phyloP scores from a whole-genome alignment of 805 yeast genomes.

The Kuraishia hungarica region DNA sequence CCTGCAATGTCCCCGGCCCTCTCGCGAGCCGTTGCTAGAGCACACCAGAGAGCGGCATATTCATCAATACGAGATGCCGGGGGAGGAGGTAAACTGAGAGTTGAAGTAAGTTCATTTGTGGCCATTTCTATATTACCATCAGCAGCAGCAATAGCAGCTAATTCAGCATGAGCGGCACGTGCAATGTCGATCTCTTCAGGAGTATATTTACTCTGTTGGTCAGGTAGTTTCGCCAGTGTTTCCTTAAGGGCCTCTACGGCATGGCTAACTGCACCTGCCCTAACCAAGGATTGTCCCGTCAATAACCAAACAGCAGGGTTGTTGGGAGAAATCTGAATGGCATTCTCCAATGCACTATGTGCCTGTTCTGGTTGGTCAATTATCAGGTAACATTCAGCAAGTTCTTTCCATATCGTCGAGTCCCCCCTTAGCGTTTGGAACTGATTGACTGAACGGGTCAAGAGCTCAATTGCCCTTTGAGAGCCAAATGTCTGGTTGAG shows the following conservation, averaged over 20 bases:
- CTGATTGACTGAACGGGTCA: slow-evolving; percentile 28
- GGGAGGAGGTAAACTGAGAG: slow-evolving; percentile 42
- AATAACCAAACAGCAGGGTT: slow-evolving; percentile 41
- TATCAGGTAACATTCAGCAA: slow-evolving; percentile 41
- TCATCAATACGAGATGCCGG: slow-evolving; percentile 34
- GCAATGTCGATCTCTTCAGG: slow-evolving; percentile 35
- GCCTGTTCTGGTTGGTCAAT: slow-evolving; percentile 43
- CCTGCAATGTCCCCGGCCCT: slow-evolving; percentile 39
- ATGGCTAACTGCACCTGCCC: slow-evolving; percentile 32
- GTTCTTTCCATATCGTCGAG: slow-evolving; percentile 34
- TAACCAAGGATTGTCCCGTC: slow-evolving; percentile 38
- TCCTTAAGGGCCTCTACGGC: slow-evolving; percentile 40
- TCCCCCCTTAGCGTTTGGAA: slow-evolving; percentile 30
- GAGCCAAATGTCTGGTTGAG: slow-evolving; percentile 30
- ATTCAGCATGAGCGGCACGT: slow-evolving; percentile 43
- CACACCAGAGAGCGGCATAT: slow-evolving; percentile 44
- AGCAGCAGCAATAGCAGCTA: slow-evolving; percentile 45
- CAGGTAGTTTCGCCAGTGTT: slow-evolving; percentile 33
- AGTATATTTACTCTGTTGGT: slow-evolving; percentile 17
- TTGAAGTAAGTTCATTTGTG: slow-evolving; percentile 39
- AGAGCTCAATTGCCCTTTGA: slow-evolving; percentile 29
- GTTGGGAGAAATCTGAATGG: slow-evolving; percentile 25
- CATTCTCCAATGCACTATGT: slow-evolving; percentile 36
- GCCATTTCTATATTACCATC: slow-evolving; percentile 42
- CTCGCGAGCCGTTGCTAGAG: slow-evolving; percentile 42